These are phyloP conservation scores for Leucogyrophana mollusca DNA, from an alignment of 768 basidiomycete genomes.

Conservation along the genomic window DNA sequence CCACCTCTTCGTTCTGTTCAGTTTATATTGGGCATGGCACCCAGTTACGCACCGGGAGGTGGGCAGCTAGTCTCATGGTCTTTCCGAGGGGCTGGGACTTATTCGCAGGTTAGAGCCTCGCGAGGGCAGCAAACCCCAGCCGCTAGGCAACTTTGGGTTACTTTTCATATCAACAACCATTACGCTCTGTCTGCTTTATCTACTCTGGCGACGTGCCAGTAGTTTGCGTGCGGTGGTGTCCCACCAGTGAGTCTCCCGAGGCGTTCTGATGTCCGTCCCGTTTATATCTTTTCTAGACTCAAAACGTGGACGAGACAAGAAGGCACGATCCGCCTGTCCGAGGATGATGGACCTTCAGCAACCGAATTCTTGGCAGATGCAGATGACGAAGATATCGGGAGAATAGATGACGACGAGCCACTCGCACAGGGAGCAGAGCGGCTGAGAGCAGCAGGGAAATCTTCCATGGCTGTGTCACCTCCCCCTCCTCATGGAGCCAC, in stretches of 20 bases:
- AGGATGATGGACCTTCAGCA: slow-evolving; percentile 74
- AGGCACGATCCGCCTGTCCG: slow-evolving; percentile 64
- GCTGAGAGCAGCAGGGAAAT: not conserved
- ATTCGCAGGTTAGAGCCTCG: slow-evolving; percentile 48
- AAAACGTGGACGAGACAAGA: slow-evolving; percentile 52
- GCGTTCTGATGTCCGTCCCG: not conserved
- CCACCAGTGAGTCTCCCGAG: slow-evolving; percentile 47
- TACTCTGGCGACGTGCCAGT: slow-evolving; percentile 64
- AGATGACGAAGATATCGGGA: slow-evolving; percentile 48
- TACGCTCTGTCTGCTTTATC: slow-evolving; percentile 53
- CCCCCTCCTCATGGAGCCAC: slow-evolving; percentile 3
- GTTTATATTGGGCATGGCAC: slow-evolving; percentile 18
- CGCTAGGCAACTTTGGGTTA: slow-evolving; percentile 54
- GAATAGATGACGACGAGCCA: slow-evolving; percentile 28
- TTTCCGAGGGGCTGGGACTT: not conserved
- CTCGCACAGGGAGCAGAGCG: slow-evolving; percentile 15
- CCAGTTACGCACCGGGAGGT: slow-evolving; percentile 23
- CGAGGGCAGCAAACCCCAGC: slow-evolving; percentile 59
- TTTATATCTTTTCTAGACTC: slow-evolving; percentile 38
- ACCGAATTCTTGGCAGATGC: slow-evolving; percentile 61
- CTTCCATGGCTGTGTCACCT: not conserved
- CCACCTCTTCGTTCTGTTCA: no score
- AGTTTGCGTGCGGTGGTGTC: slow-evolving; percentile 56
- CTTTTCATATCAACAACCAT: slow-evolving; percentile 59
- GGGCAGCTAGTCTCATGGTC: not conserved